Evolutionary conservation across 2,329 filamentous ascomycete genomes (phyloP).

Genomic region (Pseudopithomyces maydicus): DNA sequence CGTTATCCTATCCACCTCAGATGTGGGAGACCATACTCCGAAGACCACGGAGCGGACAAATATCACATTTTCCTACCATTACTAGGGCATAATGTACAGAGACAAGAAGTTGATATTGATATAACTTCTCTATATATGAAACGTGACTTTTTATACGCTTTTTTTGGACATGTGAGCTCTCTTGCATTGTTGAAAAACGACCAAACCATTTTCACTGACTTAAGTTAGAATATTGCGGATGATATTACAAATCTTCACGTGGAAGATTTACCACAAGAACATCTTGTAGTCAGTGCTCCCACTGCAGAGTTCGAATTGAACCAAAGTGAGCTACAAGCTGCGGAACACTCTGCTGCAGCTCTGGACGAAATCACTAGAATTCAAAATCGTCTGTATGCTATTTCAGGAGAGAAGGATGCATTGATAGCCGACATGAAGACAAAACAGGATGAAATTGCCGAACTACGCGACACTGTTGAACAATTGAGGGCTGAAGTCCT

Average conservation of each 20-base stretch:
- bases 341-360: too few species aligned
- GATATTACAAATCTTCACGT: too few species aligned
- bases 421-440: background rate
- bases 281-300: too few species aligned
- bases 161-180: background rate
- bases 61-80: background rate
- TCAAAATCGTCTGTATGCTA: background rate
- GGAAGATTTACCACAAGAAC: too few species aligned
- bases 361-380: too few species aligned
- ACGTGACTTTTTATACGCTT: background rate
- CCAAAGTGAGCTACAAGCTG: too few species aligned
- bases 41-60: conserved; percentile 5
- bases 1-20: background rate
- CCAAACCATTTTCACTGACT: too few species aligned
- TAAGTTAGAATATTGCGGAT: too few species aligned
- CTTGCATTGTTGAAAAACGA: background rate
- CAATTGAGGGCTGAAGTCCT: too few species aligned
- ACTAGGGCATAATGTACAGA: background rate
- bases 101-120: background rate
- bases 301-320: too few species aligned
- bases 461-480: too few species aligned
- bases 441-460: background rate
- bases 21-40: conserved; percentile 3
- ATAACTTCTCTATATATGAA: background rate
- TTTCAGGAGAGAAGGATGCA: background rate